Percentiles rank a stretch among this genome's conserved stretches.
These are phyloP conservation scores for Termitomyces sp. DNA, from an alignment of 768 basidiomycete genomes.

Conservation along the genomic window DNA sequence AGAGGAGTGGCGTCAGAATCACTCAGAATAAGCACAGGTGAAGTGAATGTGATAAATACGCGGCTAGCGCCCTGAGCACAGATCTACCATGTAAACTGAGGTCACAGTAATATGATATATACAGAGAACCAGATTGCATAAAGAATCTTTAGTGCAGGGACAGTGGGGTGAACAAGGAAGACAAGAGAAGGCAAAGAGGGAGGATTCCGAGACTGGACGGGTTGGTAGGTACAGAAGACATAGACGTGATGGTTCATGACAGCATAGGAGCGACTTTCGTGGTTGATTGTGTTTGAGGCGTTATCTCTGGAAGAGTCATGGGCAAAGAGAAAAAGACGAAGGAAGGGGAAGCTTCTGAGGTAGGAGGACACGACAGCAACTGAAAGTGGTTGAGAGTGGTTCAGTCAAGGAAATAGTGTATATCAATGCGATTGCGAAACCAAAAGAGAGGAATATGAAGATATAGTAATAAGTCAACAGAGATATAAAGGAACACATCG, in stretches of 20 bases:
- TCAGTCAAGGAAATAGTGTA: constrained; percentile 9
- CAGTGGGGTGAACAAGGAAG: constrained; percentile 5
- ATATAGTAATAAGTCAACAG: constrained; percentile 15
- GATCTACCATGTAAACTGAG: constrained; percentile 29
- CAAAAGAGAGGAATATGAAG: constrained; percentile 11
- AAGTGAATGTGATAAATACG: constrained; percentile 20
- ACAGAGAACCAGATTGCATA: constrained; percentile 5
- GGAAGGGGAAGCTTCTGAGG: constrained; percentile 11
- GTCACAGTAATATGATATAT: constrained; percentile 11
- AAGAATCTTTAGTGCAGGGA: constrained; percentile 10
- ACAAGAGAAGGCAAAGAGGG: constrained; percentile 14
- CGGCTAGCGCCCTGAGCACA: constrained; percentile 25
- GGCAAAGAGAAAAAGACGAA: constrained; percentile 7
- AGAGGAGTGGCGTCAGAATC: no score
- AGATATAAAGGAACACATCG: constrained; percentile 17
- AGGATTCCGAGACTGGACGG: constrained; percentile 7
- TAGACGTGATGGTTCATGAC: constrained; percentile 9
- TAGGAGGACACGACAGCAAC: constrained; percentile 30
- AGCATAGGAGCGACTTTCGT: constrained; percentile 14
- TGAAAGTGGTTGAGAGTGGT: constrained; percentile 15
- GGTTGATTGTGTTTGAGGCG: constrained; percentile 6
- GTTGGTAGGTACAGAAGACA: constrained; percentile 15
- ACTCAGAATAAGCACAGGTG: neutral
- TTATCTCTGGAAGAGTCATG: constrained; percentile 5
- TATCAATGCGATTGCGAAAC: constrained; percentile 16